A percentile compares a stretch with the other conserved stretches of the same genome.
phyloP scores from a whole-genome alignment of 2,329 filamentous ascomycete species.

The Fusarium napiforme region DNA sequence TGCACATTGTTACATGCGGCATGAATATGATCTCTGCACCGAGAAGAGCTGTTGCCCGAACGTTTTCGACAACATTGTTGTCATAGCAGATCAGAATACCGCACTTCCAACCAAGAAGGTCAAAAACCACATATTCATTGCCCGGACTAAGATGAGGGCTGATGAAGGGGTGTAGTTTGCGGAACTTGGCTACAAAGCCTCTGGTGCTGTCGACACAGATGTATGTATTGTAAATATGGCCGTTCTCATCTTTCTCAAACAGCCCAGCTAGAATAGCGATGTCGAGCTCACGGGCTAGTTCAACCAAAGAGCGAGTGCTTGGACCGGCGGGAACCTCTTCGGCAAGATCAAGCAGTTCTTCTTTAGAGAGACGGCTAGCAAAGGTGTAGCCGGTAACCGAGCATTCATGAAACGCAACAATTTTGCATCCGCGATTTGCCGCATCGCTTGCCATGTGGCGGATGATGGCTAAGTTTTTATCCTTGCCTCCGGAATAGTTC shows the following conservation, averaged over 20 bases:
- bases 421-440: background rate
- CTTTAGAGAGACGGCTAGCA: background rate
- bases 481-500: background rate
- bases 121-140: background rate
- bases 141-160: background rate
- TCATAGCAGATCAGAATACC: constrained; percentile 1
- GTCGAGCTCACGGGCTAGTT: background rate
- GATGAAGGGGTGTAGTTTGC: background rate
- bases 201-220: background rate
- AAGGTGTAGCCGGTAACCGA: background rate
- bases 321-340: background rate
- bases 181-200: background rate
- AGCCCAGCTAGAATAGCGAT: background rate
- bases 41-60: background rate
- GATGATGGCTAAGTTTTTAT: background rate
- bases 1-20: background rate
- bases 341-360: background rate
- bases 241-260: background rate
- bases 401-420: background rate
- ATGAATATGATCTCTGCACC: constrained; percentile 1
- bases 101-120: background rate
- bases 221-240: background rate
- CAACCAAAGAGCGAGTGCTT: background rate
- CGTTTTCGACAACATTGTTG: background rate
- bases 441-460: background rate